Evolutionary conservation across 768 basidiomycete species (phyloP), one percentile per base, ranked within the genome.

Genomic region (Roridomyces roridus): DNA sequence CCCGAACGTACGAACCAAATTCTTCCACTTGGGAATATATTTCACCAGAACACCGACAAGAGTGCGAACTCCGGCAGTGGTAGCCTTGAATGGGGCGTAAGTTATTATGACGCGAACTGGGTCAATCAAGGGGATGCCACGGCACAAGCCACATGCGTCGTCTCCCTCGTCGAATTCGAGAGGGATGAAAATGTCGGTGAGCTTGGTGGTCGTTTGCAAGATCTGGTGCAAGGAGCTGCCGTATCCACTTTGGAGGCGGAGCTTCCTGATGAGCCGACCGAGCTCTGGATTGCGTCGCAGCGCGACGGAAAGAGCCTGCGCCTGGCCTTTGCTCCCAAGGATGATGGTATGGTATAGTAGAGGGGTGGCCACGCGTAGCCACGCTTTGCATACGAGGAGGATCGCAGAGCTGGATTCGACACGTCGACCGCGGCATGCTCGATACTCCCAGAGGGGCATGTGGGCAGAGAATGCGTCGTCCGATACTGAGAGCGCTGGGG

Each of bases 231-330:
- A 44, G 1, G 59, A 55, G 34, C 42, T 37, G 2, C 23, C 50
- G 21, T 23, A 56, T 39, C 54, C 59, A 9, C 54, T 54, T 26
- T 61, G 54, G n/a, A 61, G 26, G 50, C 59, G 55, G 29, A 57
- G 18, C 26, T 53, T 51, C 28, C 37, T 51, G 41, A 61, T 51
- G 46, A 51, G 48, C 12, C 23, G 7, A 1, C 59, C 49, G 1
- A 60, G 39, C 1, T 40, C 21, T 12, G 54, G 49, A 28, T 56
- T 51, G n/a, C 21, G 6, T 10, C 39, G 34, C 15, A 60, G 26
- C 8, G 28, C 26, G 15, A n/a, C 18, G n/a, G 23, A 39, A 2
- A 60, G 17, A 1, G 49, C 54, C 20, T 55, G 21, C 0, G 54
- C 59, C 34, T 56, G 59, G 2, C 49, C 59, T 36, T 47, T 56